Conservation (phyloP, 345 rosid genomes). For the Hypericum perforatum region DNA sequence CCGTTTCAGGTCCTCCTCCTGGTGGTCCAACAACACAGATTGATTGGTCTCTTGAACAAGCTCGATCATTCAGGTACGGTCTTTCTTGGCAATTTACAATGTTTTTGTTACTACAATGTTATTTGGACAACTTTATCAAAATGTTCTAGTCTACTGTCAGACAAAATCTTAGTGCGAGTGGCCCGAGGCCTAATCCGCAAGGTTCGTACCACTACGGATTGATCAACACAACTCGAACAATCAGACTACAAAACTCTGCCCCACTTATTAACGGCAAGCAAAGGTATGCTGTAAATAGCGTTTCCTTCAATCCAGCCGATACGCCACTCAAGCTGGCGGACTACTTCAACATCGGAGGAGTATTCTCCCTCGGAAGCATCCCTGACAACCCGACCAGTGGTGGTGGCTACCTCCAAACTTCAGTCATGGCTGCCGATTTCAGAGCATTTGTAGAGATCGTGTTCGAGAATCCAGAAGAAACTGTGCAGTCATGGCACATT, state of each 20-base stretch:
- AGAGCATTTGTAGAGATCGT: conserved; percentile 1
- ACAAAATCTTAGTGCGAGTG: conserved; percentile 31
- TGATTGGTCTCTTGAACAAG: not conserved
- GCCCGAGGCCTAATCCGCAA: conserved; percentile 45
- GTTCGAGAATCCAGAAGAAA: not conserved
- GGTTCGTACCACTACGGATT: conserved; percentile 40
- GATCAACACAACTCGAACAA: conserved; percentile 27
- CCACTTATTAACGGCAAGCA: conserved; percentile 11
- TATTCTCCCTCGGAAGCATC: conserved; percentile 9
- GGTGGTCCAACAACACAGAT: not conserved
- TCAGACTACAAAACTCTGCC: conserved; percentile 25
- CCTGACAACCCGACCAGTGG: conserved; percentile 14
- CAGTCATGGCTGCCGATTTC: conserved; percentile 1
- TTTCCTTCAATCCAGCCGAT: conserved; percentile 27
- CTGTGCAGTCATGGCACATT: not conserved
- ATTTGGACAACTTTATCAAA: too few species aligned
- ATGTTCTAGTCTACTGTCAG: conserved; percentile 8
- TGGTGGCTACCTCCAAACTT: not conserved
- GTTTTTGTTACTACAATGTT: not conserved
- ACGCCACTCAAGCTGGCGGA: conserved; percentile 39
- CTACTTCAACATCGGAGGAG: conserved; percentile 15
- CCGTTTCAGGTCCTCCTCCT: not conserved
- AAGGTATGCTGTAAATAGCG: conserved; percentile 31
- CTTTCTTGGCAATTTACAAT: not conserved
- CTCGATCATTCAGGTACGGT: not conserved